A percentile compares a stretch with the other conserved stretches of the same genome.
Evolutionary conservation across 371 early-diverging fungal genomes (phyloP).

Genomic region (Mucor circinelloides): DNA sequence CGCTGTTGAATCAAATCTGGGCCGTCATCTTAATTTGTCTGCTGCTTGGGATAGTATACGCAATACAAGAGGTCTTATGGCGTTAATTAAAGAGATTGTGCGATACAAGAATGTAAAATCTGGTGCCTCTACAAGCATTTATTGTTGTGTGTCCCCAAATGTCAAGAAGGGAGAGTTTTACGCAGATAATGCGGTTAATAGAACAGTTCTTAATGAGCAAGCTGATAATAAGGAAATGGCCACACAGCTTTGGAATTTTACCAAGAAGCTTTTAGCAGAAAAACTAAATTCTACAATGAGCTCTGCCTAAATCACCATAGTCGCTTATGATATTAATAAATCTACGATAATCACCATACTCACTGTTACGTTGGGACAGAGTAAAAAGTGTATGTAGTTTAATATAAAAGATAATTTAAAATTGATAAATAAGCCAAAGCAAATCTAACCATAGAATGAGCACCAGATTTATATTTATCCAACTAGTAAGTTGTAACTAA

Average conservation of each 20-base stretch:
- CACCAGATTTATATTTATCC: too few relatives aligned
- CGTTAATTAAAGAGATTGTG: not conserved
- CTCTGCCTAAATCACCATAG: too few relatives aligned
- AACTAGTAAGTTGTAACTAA: too few relatives aligned
- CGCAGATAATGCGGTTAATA: not conserved
- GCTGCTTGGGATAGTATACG: not conserved
- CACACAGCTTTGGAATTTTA: conserved; percentile 3
- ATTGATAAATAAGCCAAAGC: too few relatives aligned
- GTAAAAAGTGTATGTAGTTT: too few relatives aligned
- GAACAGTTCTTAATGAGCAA: not conserved
- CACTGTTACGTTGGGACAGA: too few relatives aligned
- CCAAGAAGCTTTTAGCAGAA: not conserved
- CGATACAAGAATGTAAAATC: not conserved
- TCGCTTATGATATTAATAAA: too few relatives aligned
- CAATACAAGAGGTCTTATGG: not conserved
- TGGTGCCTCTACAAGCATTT: conserved; percentile 7
- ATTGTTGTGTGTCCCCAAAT: conserved; percentile 1
- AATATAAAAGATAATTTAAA: too few relatives aligned
- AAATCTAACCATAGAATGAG: too few relatives aligned
- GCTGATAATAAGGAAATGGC: not conserved
- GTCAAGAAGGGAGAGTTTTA: conserved; percentile 2
- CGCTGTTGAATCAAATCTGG: not conserved
- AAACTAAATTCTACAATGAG: not conserved
- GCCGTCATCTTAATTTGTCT: not conserved
- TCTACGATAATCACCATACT: too few relatives aligned